Base-by-base conservation (phyloP, 1,284 basidiomycete genomes). In the Naganishia cerealis region DNA sequence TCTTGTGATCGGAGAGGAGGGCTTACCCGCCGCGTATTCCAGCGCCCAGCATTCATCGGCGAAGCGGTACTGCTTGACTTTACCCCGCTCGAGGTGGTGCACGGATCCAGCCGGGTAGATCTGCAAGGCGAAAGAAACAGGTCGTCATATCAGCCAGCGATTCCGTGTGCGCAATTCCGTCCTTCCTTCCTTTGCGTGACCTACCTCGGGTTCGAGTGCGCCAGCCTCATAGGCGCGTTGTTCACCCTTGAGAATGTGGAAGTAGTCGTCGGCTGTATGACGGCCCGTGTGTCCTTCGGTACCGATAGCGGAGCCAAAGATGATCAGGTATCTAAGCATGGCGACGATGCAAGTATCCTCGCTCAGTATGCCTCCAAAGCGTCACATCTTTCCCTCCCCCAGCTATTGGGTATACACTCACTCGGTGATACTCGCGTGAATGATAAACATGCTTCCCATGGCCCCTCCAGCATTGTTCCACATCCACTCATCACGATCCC, bases 391-490 rank as follows among this genome's bases (percentile, higher is more conserved):
- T 6, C 29, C 29, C n/a, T n/a, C n/a, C n/a, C n/a, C n/a, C n/a
- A n/a, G n/a, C n/a, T n/a, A n/a, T n/a, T 33, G 29, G 29, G 29
- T 33, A 2, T 33, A 6, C 3, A 95, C 86, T 83, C 94, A 92
- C 84, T 95, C 93, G 9, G 92, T 94, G 75, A 96, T 88, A 80
- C 87, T 90, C 18, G 94, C 92, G 77, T 97, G 94, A 72, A 99
- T 90, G 81, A 98, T 86, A 81, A 92, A 97, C 95, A 99, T 98
- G 54, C 75, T 75, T 40, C 92, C 95, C 95, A 98, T 99, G 0
- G 96, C 95, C 65, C 96, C 95, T 21, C 94, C 95, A 0, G 95
- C 95, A 77, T 99, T 99, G 84, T 90, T 98, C 82, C 96, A 92
- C 53, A 98, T 87, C 95, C 95, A 98, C 76, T 98, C 94, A 52